These are phyloP conservation scores for Colletotrichum orbiculare DNA, from an alignment of 2,329 filamentous ascomycete species.

Conservation along the genomic window DNA sequence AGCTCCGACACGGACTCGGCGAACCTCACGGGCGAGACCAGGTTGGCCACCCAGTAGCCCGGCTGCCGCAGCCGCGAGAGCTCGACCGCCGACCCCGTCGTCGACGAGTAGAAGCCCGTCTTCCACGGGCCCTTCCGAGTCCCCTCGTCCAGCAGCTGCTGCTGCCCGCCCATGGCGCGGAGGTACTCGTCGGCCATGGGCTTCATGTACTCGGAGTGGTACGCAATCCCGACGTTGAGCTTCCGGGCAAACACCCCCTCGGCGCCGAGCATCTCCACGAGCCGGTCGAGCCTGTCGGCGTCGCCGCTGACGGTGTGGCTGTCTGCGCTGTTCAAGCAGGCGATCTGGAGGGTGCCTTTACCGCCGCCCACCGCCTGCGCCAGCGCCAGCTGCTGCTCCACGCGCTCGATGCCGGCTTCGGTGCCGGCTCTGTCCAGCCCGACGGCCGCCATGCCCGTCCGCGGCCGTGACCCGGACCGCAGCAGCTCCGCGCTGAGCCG, in stretches of 20 bases:
- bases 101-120: conserved; percentile 34
- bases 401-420: conserved; percentile 39
- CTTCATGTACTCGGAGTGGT: conserved; percentile 66
- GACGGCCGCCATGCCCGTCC: conserved; percentile 53
- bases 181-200: conserved; percentile 50
- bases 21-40: conserved; percentile 55
- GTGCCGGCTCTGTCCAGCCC: conserved; percentile 46
- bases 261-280: conserved; percentile 45
- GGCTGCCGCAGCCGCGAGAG: conserved; percentile 35
- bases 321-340: conserved; percentile 63
- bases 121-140: conserved; percentile 5
- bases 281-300: conserved; percentile 40
- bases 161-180: conserved; percentile 17
- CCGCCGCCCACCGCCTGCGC: conserved; percentile 8
- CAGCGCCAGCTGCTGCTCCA: conserved; percentile 33
- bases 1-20: conserved; percentile 53
- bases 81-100: conserved; percentile 1
- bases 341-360: conserved; percentile 46
- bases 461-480: conserved; percentile 45
- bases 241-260: conserved; percentile 57
- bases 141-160: not conserved
- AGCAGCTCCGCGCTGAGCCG: conserved; percentile 40
- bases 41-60: conserved; percentile 58
- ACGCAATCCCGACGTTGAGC: conserved; percentile 61
- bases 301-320: conserved; percentile 60